Percentiles rank a stretch among this genome's conserved stretches.
phyloP scores from a whole-genome alignment of 2,329 filamentous ascomycete genomes.

The Fusarium sp. region DNA sequence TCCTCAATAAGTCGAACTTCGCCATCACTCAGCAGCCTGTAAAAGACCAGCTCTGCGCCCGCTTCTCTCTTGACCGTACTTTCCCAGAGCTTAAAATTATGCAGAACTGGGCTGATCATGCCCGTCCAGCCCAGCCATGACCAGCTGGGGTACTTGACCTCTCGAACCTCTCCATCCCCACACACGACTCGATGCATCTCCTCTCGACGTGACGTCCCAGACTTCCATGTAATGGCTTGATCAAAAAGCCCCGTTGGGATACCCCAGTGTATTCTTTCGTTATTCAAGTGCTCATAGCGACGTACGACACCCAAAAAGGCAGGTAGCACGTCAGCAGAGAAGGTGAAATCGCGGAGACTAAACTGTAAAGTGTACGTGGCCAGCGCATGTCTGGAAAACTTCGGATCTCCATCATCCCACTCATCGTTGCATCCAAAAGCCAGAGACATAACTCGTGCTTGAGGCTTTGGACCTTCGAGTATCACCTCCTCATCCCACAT shows the following conservation, averaged over 20 bases:
- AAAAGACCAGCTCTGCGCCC: not conserved
- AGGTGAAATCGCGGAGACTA: constrained; percentile 11
- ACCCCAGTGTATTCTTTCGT: constrained; percentile 18
- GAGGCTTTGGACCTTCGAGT: not conserved
- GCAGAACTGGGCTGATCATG: not conserved
- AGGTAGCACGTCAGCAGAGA: constrained; percentile 1
- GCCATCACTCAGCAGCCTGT: not conserved
- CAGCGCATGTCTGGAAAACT: not conserved
- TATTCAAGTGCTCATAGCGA: constrained; percentile 23
- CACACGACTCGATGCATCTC: not conserved
- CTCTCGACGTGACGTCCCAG: not conserved
- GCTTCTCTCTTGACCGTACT: not conserved
- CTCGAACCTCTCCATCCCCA: not conserved
- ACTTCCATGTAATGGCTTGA: constrained; percentile 6
- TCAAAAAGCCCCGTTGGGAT: not conserved
- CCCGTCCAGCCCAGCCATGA: not conserved
- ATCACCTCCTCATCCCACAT: constrained; percentile 31
- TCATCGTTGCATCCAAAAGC: constrained; percentile 16
- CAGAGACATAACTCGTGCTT: not conserved
- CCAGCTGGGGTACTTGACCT: not conserved
- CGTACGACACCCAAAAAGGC: constrained; percentile 21
- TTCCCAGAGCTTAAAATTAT: not conserved
- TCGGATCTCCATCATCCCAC: constrained; percentile 8
- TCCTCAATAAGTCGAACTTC: not conserved
- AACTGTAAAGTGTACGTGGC: constrained; percentile 12